These are phyloP conservation scores for Marchantia paleacea DNA, from an alignment of 225 moss, liverwort and hornwort genomes.

Conservation along the genomic window DNA sequence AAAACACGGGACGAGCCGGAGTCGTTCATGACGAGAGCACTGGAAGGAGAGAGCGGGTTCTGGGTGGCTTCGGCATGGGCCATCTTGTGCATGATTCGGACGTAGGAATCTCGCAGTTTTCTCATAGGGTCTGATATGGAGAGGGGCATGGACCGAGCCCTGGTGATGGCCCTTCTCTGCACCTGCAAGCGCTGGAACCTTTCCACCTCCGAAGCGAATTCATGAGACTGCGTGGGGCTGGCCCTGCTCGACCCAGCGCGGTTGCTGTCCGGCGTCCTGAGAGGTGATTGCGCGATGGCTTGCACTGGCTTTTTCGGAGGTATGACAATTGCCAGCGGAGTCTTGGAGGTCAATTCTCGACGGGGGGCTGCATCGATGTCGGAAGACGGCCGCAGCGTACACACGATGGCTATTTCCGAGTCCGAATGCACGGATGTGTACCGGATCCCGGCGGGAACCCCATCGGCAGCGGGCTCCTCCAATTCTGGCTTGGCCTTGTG, in stretches of 20 bases:
- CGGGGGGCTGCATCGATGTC: neutral
- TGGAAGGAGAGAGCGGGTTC: constrained; percentile 14
- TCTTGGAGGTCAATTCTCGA: neutral
- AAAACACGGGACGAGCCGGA: neutral
- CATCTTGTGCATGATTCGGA: constrained; percentile 28
- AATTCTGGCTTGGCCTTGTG: neutral
- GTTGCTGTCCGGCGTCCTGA: neutral
- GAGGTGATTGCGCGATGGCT: neutral
- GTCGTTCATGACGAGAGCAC: neutral
- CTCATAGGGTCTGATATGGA: constrained; percentile 4
- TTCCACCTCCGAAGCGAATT: neutral
- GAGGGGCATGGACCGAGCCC: constrained; percentile 19
- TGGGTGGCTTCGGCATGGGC: constrained; percentile 8
- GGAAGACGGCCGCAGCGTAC: neutral
- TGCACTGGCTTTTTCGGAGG: constrained; percentile 2
- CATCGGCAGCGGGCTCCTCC: neutral
- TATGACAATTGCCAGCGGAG: neutral
- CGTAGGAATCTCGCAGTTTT: constrained; percentile 22
- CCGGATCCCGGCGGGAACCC: neutral
- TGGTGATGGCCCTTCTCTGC: constrained; percentile 3
- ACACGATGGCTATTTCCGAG: neutral
- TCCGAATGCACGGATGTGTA: neutral
- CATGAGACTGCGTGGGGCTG: neutral
- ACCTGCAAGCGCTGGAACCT: neutral
- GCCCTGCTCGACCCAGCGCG: neutral